Evolutionary conservation across 176 grass and related monocot species (phyloP).

Genomic region (Phoenix roebelenii): DNA sequence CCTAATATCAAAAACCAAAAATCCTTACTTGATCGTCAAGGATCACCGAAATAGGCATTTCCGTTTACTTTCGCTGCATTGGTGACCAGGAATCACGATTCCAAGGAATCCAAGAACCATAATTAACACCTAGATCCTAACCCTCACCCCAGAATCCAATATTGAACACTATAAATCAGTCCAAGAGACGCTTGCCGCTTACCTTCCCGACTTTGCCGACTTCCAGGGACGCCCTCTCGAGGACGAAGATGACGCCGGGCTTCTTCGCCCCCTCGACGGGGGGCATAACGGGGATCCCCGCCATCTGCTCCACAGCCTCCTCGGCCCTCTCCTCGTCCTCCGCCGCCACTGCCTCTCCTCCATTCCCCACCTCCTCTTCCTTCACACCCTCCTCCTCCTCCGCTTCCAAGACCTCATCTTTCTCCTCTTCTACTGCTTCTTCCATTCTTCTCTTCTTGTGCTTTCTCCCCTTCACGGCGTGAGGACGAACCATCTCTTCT

Average conservation of each 20-base stretch:
- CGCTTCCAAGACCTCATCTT: slow-evolving; percentile 7
- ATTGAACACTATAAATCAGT: neutral
- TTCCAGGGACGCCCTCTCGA: slow-evolving; percentile 81
- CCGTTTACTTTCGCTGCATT: too few species aligned
- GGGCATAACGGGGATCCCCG: slow-evolving; percentile 42
- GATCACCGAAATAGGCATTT: too few species aligned
- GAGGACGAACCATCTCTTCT: slow-evolving; percentile 45
- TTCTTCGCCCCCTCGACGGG: slow-evolving; percentile 34
- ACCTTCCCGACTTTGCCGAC: slow-evolving; percentile 99
- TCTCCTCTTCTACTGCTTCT: slow-evolving; percentile 16
- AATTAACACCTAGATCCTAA: neutral
- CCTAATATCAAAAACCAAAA: too few species aligned
- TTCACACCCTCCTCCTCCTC: slow-evolving; percentile 1
- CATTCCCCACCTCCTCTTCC: slow-evolving; percentile 4
- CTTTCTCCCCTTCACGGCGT: slow-evolving; percentile 57
- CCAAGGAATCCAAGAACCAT: slow-evolving; percentile 3
- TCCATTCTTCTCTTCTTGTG: slow-evolving; percentile 61
- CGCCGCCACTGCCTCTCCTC: neutral
- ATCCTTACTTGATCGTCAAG: too few species aligned
- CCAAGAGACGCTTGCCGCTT: neutral
- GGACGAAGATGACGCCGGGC: slow-evolving; percentile 67
- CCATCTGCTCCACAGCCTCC: slow-evolving; percentile 16
- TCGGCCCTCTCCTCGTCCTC: slow-evolving; percentile 8
- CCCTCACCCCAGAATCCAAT: neutral
- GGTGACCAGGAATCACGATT: neutral